Percentiles rank a stretch among this genome's conserved stretches.
phyloP scores from a whole-genome alignment of 805 yeast species.

The Cephaloascus albidus region DNA sequence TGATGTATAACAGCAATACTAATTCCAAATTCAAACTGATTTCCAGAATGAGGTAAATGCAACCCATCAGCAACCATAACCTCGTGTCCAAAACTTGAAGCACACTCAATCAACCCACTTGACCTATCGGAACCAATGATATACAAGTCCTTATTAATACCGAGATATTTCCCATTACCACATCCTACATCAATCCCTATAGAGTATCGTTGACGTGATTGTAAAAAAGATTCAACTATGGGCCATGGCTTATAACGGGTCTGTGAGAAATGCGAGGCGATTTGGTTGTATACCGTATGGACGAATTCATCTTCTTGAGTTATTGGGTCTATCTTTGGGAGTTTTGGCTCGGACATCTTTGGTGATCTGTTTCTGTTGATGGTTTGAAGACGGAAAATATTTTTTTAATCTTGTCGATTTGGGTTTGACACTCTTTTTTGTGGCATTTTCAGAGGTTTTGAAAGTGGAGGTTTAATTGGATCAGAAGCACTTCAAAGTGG shows the following conservation, averaged over 20 bases:
- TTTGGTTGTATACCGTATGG: slow-evolving; percentile 87
- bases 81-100: slow-evolving; percentile 42
- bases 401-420: too few relatives aligned
- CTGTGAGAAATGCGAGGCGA: slow-evolving; percentile 87
- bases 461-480: too few relatives aligned
- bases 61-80: slow-evolving; percentile 79
- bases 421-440: too few relatives aligned
- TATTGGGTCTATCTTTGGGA: slow-evolving; percentile 32
- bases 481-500: too few relatives aligned
- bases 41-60: slow-evolving; percentile 26
- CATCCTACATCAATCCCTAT: slow-evolving; percentile 93
- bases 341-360: slow-evolving; percentile 23
- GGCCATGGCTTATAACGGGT: slow-evolving; percentile 99
- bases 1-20: slow-evolving; percentile 96
- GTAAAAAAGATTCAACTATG: slow-evolving; percentile 67
- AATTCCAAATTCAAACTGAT: slow-evolving; percentile 72
- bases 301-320: slow-evolving; percentile 69
- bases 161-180: slow-evolving; percentile 91
- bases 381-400: too few relatives aligned
- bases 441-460: too few relatives aligned
- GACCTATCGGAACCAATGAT: slow-evolving; percentile 74
- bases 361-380: too few relatives aligned
- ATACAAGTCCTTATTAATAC: slow-evolving; percentile 56
- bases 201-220: slow-evolving; percentile 36
- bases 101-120: slow-evolving; percentile 59